Evolutionary conservation across 257 asterid species (phyloP), one percentile per base, ranked within the genome.

Genomic region (Jacaranda copaia): DNA sequence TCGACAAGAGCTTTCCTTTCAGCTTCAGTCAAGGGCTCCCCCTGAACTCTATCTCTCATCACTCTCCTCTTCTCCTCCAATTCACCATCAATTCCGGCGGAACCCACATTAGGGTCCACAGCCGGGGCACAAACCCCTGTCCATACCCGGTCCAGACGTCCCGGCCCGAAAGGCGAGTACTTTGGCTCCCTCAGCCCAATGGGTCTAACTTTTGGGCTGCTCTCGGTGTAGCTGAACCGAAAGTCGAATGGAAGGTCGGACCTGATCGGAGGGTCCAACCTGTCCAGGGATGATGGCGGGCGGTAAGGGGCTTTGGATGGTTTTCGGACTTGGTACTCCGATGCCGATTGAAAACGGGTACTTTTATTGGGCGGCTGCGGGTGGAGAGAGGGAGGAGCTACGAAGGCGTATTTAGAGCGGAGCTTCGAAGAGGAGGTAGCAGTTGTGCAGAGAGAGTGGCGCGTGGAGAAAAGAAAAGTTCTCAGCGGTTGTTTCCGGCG

Each of bases 121-220:
- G 88, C 97, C 15, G 99, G 97, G 56, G 98, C 97, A 77, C 99
- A 95, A 40, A 93, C 96, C 43, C 99, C 99, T 1, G 99, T 91
- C 99, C 98, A 95, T 0, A 49, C 89, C 78, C 99, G 83, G 75
- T 84, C 89, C 73, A 95, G 42, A 3, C 97, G 89, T 4, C 83
- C 90, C 66, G 99, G 99, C 8, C 99, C 98, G 67, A 93, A 95
- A 4, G 99, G 99, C 60, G 98, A 95, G 84, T 95, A 93, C 83
- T 90, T 95, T 15, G 99, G 98, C 79, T 83, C 97, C 68, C 98
- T 88, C 75, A 95, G 93, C 79, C 98, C 99, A 72, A 91, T 93
- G 3, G 99, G 97, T 60, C 98, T 80, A 11, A 79, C 84, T 43
- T 68, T 80, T 1, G 93, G 45, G 79, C 90, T 95, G 84, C 91